A percentile compares a stretch with the other conserved stretches of the same genome.
Evolutionary conservation across 169 alveolate genomes (phyloP).

Genomic region (Plasmodium inui): DNA sequence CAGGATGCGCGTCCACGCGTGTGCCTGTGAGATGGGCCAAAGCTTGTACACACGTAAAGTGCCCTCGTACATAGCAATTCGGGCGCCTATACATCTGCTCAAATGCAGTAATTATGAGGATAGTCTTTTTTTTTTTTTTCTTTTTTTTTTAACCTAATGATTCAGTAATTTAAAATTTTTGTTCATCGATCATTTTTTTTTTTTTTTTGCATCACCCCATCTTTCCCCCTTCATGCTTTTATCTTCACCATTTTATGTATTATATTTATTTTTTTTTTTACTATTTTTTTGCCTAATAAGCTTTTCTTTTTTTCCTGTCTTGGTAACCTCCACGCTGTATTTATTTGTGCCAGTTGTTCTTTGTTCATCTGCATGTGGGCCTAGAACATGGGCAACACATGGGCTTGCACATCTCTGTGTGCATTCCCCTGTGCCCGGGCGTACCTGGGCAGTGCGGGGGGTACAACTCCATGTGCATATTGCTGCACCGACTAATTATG

Average conservation of each 20-base stretch:
- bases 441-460: conserved; percentile 3
- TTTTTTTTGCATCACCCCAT: background rate
- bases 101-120: conserved; percentile 11
- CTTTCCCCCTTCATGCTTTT: background rate
- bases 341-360: conserved; percentile 14
- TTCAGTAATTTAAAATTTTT: conserved; percentile 35
- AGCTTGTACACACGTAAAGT: conserved; percentile 20
- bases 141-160: conserved; percentile 34
- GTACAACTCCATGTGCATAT: background rate
- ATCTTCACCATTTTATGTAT: background rate
- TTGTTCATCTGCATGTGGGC: conserved; percentile 2
- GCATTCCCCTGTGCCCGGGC: background rate
- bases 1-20: background rate
- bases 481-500: background rate
- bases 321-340: background rate
- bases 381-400: background rate
- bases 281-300: conserved; percentile 13
- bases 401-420: background rate
- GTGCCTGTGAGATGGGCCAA: background rate
- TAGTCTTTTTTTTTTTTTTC: too few relatives aligned
- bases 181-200: background rate
- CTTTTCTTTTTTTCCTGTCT: conserved; percentile 40
- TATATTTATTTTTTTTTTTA: background rate
- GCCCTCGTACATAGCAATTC: background rate
- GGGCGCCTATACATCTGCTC: background rate